Evolutionary conservation across 169 alveolate genomes (phyloP).

Genomic region (Haemoproteus tartakovskyi): DNA sequence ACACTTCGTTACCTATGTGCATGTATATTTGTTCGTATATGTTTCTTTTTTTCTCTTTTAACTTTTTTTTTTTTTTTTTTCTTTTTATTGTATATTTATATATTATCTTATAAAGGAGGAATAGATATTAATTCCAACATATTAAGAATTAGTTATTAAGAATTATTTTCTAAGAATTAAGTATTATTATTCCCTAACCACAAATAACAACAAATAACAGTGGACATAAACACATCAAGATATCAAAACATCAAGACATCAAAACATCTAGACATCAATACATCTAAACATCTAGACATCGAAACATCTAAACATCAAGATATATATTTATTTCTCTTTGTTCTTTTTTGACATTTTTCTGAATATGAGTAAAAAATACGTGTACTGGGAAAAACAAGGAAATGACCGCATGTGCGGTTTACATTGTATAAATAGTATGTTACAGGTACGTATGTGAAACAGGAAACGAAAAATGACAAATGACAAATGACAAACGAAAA

Average conservation of each 20-base stretch:
- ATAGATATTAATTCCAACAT: no score
- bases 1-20: neutral
- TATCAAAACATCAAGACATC: no score
- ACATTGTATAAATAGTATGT: conserved; percentile 84
- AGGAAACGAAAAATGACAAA: neutral
- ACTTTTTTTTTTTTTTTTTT: conserved; percentile 5
- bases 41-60: neutral
- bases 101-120: no score
- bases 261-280: no score
- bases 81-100: neutral
- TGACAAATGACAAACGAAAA: neutral
- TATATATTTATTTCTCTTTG: no score
- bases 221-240: no score
- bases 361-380: conserved; percentile 66
- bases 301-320: no score
- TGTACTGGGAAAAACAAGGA: conserved; percentile 90
- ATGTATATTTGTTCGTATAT: neutral
- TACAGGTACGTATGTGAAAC: conserved; percentile 71
- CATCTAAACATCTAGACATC: no score
- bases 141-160: no score
- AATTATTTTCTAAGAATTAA: no score
- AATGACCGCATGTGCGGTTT: conserved; percentile 87
- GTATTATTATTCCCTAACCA: no score
- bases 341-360: neutral
- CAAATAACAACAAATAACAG: no score